These are phyloP conservation scores for Strobilomyces dryophilus DNA, from an alignment of 768 basidiomycete genomes.

Conservation along the genomic window DNA sequence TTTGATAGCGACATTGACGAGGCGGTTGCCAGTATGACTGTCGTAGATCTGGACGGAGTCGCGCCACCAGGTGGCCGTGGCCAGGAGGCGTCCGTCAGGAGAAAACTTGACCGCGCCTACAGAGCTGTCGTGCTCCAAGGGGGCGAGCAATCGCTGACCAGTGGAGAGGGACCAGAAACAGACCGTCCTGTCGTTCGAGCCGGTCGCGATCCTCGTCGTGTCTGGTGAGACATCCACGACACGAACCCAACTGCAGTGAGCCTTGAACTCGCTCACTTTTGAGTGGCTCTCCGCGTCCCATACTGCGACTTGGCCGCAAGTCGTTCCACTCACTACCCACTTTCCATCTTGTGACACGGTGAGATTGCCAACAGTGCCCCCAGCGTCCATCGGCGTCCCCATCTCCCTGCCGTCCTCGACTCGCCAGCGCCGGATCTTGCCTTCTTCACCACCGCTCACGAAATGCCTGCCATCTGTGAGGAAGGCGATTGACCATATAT, in stretches of 20 bases:
- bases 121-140: background rate
- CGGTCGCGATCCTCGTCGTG: background rate
- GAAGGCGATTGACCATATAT: background rate
- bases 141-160: background rate
- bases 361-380: background rate
- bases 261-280: background rate
- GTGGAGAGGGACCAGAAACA: background rate
- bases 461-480: background rate
- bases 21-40: background rate
- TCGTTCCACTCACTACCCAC: background rate
- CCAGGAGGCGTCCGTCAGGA: background rate
- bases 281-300: background rate
- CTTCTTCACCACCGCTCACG: background rate
- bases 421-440: background rate
- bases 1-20: background rate
- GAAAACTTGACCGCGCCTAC: background rate
- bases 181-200: background rate
- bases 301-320: background rate
- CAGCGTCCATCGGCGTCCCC: background rate
- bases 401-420: background rate
- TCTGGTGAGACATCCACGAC: slow-evolving; percentile 1
- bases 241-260: background rate
- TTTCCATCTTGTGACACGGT: background rate
- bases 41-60: background rate
- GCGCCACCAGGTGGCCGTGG: background rate